Evolutionary conservation across 192 early-diverging fungal species (phyloP).

Genomic region (Backusella liffmaniae): DNA sequence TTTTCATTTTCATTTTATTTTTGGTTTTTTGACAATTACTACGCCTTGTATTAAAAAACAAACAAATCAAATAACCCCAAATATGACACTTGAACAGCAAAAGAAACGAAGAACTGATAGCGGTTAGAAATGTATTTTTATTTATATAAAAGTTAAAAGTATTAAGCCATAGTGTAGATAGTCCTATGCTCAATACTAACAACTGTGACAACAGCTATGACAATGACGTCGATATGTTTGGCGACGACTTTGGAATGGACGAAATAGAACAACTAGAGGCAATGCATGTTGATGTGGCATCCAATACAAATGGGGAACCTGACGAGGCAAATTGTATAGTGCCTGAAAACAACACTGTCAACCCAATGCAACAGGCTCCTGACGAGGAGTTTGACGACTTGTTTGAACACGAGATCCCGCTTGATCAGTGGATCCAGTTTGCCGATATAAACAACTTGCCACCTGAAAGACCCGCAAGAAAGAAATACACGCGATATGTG

Average conservation of each 20-base stretch:
- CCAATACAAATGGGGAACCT: too few species aligned
- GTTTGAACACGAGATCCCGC: neutral
- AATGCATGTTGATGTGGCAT: neutral
- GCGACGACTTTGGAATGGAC: slow-evolving; percentile 27
- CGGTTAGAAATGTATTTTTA: neutral
- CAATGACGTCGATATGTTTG: slow-evolving; percentile 25
- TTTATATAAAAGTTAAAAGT: neutral
- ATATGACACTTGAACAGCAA: neutral
- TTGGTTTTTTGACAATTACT: neutral
- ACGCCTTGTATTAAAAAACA: neutral
- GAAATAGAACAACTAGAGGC: slow-evolving; percentile 10
- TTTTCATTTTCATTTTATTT: neutral
- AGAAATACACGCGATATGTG: slow-evolving; percentile 10
- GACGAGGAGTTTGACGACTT: neutral
- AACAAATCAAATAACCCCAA: neutral
- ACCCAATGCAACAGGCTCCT: neutral
- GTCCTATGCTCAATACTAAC: neutral
- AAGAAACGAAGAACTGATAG: neutral
- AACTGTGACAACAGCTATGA: neutral
- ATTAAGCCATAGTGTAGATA: neutral
- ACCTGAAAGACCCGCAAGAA: neutral
- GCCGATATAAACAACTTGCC: neutral
- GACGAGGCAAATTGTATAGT: neutral
- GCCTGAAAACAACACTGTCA: neutral
- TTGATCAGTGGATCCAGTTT: neutral